Conservation (phyloP, 345 rosid genomes). For the Schrenkiella parvula region DNA sequence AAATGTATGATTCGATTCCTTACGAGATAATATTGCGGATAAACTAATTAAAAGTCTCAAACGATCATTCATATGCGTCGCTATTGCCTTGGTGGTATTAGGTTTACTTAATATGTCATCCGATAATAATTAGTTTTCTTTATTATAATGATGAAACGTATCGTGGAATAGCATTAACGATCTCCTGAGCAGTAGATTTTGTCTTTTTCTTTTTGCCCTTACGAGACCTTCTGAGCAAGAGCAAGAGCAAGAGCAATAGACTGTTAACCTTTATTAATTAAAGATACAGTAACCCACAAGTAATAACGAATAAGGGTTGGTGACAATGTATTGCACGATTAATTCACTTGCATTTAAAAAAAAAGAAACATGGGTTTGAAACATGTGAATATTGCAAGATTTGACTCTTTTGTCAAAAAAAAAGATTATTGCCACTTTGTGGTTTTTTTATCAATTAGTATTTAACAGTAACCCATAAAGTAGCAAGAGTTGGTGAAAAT, state of each 20-base stretch:
- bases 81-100: not conserved
- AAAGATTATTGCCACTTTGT: not conserved
- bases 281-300: not conserved
- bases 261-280: not conserved
- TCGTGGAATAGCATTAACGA: not conserved
- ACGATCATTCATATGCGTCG: not conserved
- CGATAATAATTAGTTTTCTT: not conserved
- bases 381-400: not conserved
- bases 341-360: not conserved
- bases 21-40: not conserved
- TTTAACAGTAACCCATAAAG: not conserved
- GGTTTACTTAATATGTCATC: conserved; percentile 4
- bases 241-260: not conserved
- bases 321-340: not conserved
- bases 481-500: not conserved
- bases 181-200: not conserved
- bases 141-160: not conserved
- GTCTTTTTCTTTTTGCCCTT: not conserved
- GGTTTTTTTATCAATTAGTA: not conserved
- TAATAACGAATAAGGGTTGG: conserved; percentile 6
- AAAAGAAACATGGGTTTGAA: not conserved
- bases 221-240: conserved; percentile 3
- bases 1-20: not conserved
- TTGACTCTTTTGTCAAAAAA: not conserved
- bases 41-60: not conserved